A percentile compares a stretch with the other conserved stretches of the same genome.
phyloP scores from a whole-genome alignment of 2,329 filamentous ascomycete genomes.

The Hypoxylon sp. region DNA sequence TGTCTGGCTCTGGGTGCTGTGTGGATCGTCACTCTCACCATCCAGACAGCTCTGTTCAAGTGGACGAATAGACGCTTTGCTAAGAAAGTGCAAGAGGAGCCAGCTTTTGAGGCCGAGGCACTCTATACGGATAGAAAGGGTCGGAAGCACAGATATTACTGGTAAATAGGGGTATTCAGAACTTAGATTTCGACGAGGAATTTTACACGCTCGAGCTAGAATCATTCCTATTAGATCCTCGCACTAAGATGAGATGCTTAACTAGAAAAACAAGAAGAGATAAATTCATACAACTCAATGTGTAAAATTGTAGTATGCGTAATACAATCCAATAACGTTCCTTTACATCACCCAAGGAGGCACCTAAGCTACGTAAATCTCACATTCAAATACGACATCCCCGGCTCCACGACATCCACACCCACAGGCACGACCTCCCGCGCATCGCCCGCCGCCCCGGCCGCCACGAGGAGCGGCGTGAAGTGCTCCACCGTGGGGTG shows the following conservation, averaged over 20 bases:
- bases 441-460: constrained; percentile 35
- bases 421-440: constrained; percentile 27
- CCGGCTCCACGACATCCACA: constrained; percentile 35
- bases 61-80: constrained; percentile 28
- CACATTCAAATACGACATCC: constrained; percentile 40
- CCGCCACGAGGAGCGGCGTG: constrained; percentile 35
- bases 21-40: constrained; percentile 31
- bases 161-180: constrained; percentile 26
- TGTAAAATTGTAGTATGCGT: too few relatives aligned
- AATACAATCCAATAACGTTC: not conserved
- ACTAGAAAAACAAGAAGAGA: too few relatives aligned
- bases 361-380: constrained; percentile 21
- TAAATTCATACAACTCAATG: too few relatives aligned
- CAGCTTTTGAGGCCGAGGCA: constrained; percentile 16
- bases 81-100: constrained; percentile 15
- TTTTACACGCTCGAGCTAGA: too few relatives aligned
- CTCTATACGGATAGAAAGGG: constrained; percentile 28
- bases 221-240: too few relatives aligned
- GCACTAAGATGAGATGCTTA: too few relatives aligned
- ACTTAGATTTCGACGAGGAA: too few relatives aligned
- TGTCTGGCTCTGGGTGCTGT: constrained; percentile 35
- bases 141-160: constrained; percentile 24
- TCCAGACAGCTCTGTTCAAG: constrained; percentile 32
- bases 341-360: not conserved
- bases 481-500: constrained; percentile 39